A percentile compares a stretch with the other conserved stretches of the same genome.
Evolutionary conservation across 164 flowering plant genomes (phyloP).

Genomic region (Pachysandra terminalis): DNA sequence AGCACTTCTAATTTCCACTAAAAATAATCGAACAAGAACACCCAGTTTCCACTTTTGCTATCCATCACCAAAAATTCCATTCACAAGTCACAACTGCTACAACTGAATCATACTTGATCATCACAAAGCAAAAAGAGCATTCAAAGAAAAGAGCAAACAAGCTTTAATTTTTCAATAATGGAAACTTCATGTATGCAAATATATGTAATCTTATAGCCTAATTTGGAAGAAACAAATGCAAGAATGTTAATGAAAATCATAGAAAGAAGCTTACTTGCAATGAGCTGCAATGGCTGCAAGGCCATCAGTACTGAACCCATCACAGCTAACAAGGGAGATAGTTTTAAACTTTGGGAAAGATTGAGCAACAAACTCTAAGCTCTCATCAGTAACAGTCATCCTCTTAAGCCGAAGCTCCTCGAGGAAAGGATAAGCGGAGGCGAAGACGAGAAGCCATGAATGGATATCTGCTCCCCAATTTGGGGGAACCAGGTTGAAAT

Average conservation of each 20-base stretch:
- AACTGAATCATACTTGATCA: background rate
- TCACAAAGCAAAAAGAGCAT: too few species aligned
- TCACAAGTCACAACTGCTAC: background rate
- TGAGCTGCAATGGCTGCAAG: constrained; percentile 61
- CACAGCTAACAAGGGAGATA: constrained; percentile 67
- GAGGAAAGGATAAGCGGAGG: constrained; percentile 48
- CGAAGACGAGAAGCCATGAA: constrained; percentile 58
- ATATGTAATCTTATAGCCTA: background rate
- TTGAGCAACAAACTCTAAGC: constrained; percentile 56
- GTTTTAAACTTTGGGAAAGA: constrained; percentile 50
- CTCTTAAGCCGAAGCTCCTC: constrained; percentile 78
- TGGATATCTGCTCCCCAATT: constrained; percentile 77
- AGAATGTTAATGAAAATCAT: background rate
- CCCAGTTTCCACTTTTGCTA: background rate
- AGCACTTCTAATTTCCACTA: constrained; percentile 7
- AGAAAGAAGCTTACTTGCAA: constrained; percentile 53
- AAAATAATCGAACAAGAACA: background rate
- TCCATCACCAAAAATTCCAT: background rate
- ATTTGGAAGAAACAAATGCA: background rate
- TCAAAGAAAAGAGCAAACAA: background rate
- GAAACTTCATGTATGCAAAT: too few species aligned
- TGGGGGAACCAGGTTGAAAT: constrained; percentile 69
- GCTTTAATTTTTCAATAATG: too few species aligned
- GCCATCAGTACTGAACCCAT: constrained; percentile 78
- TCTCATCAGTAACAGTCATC: constrained; percentile 62